Percentiles rank a stretch among this genome's conserved stretches.
phyloP scores from a whole-genome alignment of 2,329 filamentous ascomycete species.

The Phyllosticta capitalensis region DNA sequence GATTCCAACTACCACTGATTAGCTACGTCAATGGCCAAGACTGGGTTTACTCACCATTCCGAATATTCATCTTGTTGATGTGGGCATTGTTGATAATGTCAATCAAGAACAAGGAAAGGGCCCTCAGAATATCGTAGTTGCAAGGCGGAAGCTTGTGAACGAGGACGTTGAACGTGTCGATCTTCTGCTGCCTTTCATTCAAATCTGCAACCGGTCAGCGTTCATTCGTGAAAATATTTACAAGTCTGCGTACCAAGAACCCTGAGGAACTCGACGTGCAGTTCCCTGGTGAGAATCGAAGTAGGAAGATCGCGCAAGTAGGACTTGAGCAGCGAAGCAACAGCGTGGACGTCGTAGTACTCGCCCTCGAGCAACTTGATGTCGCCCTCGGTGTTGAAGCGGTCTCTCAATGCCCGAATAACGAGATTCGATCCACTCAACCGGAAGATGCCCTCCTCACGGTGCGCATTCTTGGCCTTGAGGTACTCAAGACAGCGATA shows the following conservation, averaged over 20 bases:
- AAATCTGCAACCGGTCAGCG: conserved; percentile 48
- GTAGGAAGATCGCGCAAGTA: conserved; percentile 88
- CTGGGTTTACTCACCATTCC: conserved; percentile 48
- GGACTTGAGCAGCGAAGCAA: conserved; percentile 86
- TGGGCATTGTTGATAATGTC: conserved; percentile 84
- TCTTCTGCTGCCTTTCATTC: conserved; percentile 63
- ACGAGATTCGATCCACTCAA: conserved; percentile 94
- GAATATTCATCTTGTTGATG: conserved; percentile 95
- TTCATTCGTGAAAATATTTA: background rate
- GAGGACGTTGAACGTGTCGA: conserved; percentile 64
- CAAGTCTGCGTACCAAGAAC: conserved; percentile 49
- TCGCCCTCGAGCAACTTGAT: conserved; percentile 78
- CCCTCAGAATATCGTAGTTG: conserved; percentile 73
- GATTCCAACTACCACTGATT: conserved; percentile 60
- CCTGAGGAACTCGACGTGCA: conserved; percentile 79
- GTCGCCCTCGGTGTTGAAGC: conserved; percentile 89
- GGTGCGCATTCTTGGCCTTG: conserved; percentile 66
- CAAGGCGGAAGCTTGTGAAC: conserved; percentile 70
- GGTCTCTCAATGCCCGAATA: conserved; percentile 81
- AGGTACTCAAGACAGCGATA: conserved; percentile 94
- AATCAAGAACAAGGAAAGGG: conserved; percentile 80
- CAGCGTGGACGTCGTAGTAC: conserved; percentile 91
- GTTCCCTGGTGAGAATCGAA: conserved; percentile 81
- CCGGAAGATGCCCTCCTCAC: conserved; percentile 92
- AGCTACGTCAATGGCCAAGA: background rate